Base-by-base conservation (phyloP, 176 grass and related monocot species). In the Canna indica region DNA sequence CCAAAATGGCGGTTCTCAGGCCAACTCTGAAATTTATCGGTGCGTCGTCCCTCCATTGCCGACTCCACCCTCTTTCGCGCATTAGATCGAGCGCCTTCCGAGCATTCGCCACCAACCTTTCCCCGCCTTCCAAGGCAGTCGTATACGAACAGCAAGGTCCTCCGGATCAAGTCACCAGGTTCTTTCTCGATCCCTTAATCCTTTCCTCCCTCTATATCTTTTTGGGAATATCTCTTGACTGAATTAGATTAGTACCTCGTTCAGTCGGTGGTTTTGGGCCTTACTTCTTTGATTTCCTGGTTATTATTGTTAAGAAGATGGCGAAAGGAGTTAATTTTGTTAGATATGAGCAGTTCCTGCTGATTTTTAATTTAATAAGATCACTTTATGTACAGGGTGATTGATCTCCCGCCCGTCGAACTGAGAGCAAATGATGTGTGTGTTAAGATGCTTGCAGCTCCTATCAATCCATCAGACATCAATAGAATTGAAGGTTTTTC, bases 381-480 rank as follows among this genome's bases (percentile, higher is more conserved):
- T 52, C 47, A 16, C 61, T 29, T 0, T 65, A 29, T 34, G 1
- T 63, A 1, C 53, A 80, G 92, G 78, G 42, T 81, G 56, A 70
- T 56, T 12, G 81, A 91, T 13, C 36, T 91, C 30, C 76, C 85
- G 5, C 81, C 88, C 7, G 73, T 77, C 25, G 69, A 76, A 67
- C 36, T 96, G 29, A 76, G 79, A 42, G 81, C 80, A 1, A 85
- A 79, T 56, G 85, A 91, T 68, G 88, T 96, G 20, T 96, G 88
- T 66, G 88, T 96, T 70, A 82, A 44, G 75, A 96, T 96, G 88
- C 79, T 96, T 44, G 92, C 92, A 9, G 67, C 92, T 32, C 92
- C 92, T 41, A 96, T 96, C 81, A 96, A 96, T 83, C 92, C 92
- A 25, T 96, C 92, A 4, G 92, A 96, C 68, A 85, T 96, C 73